phyloP scores from a whole-genome alignment of 202 grass and related monocot genomes.

The Zoysia matrella region DNA sequence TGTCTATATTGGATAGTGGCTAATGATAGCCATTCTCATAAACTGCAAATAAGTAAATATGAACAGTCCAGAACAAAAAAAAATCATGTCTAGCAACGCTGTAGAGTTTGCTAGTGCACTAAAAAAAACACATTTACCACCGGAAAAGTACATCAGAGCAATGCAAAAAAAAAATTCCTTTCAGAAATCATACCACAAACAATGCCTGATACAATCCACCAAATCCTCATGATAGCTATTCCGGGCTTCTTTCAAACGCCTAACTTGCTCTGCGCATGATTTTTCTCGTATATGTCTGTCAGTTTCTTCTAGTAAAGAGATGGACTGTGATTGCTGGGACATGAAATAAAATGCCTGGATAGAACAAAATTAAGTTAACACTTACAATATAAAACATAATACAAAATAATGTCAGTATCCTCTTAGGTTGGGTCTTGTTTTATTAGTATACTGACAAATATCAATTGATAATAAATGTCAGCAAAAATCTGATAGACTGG shows the following conservation, averaged over 20 bases:
- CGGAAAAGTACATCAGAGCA: not conserved
- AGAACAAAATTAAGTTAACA: slow-evolving; percentile 37
- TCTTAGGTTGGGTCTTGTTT: not conserved
- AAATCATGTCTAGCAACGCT: not conserved
- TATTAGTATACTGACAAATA: not conserved
- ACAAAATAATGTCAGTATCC: not conserved
- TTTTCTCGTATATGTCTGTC: slow-evolving; percentile 88
- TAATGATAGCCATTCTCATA: slow-evolving; percentile 9
- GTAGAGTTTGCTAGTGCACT: not conserved
- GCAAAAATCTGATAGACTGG: not conserved
- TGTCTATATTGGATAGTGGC: not conserved
- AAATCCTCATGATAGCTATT: slow-evolving; percentile 85
- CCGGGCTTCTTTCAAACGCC: slow-evolving; percentile 82
- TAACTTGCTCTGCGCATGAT: slow-evolving; percentile 75
- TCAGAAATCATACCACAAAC: slow-evolving; percentile 73
- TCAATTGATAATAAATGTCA: not conserved
- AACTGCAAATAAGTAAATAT: not conserved
- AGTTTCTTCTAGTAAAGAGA: slow-evolving; percentile 86
- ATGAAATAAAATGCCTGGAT: slow-evolving; percentile 86
- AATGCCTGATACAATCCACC: slow-evolving; percentile 79
- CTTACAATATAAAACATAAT: slow-evolving; percentile 14
- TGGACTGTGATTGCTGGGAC: slow-evolving; percentile 76
- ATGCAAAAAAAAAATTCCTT: slow-evolving; percentile 3
- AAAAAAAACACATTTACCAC: not conserved
- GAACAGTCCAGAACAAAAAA: slow-evolving; percentile 19